Evolutionary conservation across 257 asterid species (phyloP), one percentile per base, ranked within the genome.

Genomic region (Solanum sparsipilum): DNA sequence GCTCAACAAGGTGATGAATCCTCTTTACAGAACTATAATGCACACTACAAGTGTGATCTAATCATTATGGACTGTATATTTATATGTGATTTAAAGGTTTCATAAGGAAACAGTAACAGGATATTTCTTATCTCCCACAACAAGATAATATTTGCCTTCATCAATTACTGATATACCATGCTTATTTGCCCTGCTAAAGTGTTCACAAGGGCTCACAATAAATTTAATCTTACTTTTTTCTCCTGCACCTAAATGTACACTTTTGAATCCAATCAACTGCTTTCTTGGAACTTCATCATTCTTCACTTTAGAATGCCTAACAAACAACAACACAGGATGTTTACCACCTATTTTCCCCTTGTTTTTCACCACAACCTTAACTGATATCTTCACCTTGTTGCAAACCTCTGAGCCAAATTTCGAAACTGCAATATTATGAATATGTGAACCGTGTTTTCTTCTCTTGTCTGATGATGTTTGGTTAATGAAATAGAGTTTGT

Each of bases 321-420:
- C 89, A 58, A 94, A 94, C 72, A 95, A 36, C 48, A 94, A 87
- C 2, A 87, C 90, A 3, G 96, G 94, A 76, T 94, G 96, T 48
- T 68, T 94, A 9, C 98, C 94, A 0, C 68, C 74, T 90, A 88
- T 88, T 71, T 85, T 72, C 20, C 98, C 96, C 1, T 38, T 60
- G 72, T 95, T 94, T 10, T 73, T 84, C 38, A 93, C 94, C 38
- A 85, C 89, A 83, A 95, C 91, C 23, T 31, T 32, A 11, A 84
- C 93, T 21, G 95, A 89, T 81, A 94, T 84, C 67, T 18, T 83
- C 79, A 60, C 75, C 12, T 35, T 90, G n/a, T 90, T 48, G 71
- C 98, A 93, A 32, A 83, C 60, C 38, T 74, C 34, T 9, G 70
- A 68, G 39, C 90, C 92, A 68, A 94, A 72, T 46, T 90, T 84